phyloP scores from a whole-genome alignment of 1,284 basidiomycete species.

The Tilletia walkeri region DNA sequence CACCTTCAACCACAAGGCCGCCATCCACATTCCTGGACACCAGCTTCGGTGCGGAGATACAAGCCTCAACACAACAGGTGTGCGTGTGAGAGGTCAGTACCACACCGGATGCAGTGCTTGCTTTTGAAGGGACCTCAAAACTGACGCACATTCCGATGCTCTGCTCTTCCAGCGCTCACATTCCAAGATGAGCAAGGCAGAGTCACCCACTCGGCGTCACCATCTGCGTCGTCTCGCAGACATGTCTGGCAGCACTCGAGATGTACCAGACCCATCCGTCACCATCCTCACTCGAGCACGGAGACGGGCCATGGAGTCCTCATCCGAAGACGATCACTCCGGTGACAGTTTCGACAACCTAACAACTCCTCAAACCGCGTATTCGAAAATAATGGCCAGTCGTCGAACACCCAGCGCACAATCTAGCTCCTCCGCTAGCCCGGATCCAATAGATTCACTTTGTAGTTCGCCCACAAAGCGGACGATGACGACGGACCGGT shows the following conservation, averaged over 20 bases:
- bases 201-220: slow-evolving; percentile 3
- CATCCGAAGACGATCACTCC: not conserved
- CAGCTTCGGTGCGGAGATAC: no score
- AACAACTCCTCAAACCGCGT: no score
- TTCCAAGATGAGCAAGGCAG: not conserved
- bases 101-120: no score
- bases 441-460: not conserved
- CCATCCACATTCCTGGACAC: no score
- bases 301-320: slow-evolving; percentile 1
- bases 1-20: no score
- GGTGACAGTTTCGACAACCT: not conserved
- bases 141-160: not conserved
- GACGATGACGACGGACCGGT: not conserved
- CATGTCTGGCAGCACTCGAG: slow-evolving; percentile 15
- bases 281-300: slow-evolving; percentile 2
- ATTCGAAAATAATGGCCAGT: no score
- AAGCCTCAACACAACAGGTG: no score
- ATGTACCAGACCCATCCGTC: not conserved
- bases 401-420: no score
- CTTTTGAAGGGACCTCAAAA: no score
- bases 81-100: no score
- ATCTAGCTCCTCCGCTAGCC: not conserved
- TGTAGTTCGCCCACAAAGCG: not conserved
- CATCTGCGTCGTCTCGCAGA: slow-evolving; percentile 2
- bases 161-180: not conserved